Evolutionary conservation across 306 rosid genomes (phyloP).

Genomic region (Acacia melanoxylon): DNA sequence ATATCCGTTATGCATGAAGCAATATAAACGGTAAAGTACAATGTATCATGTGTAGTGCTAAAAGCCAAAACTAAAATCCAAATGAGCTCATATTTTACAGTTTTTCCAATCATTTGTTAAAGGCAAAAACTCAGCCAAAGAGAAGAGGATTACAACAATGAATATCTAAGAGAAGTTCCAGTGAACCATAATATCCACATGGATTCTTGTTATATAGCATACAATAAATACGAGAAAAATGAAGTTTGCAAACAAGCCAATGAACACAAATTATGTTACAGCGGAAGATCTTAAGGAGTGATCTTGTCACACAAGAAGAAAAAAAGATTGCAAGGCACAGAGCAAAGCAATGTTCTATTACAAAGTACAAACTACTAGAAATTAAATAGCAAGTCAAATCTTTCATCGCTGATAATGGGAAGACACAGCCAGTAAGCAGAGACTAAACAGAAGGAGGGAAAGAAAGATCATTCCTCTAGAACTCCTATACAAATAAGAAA

Average conservation of each 20-base stretch:
- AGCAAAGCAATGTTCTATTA: background rate
- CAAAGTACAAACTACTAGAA: background rate
- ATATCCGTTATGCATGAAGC: constrained; percentile 33
- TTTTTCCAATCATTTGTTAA: background rate
- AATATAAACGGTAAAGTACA: constrained; percentile 8
- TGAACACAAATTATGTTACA: background rate
- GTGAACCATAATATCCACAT: background rate
- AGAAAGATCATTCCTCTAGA: background rate
- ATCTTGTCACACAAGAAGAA: background rate
- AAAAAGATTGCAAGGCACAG: background rate
- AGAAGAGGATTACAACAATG: background rate
- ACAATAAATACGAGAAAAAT: background rate
- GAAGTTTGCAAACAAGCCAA: constrained; percentile 5
- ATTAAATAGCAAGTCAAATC: background rate
- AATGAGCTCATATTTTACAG: background rate
- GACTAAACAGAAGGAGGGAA: background rate
- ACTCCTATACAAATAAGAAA: background rate
- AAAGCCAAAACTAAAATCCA: background rate
- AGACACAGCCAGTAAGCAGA: background rate
- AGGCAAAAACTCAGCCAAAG: background rate
- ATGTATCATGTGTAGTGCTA: background rate
- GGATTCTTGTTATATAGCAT: background rate
- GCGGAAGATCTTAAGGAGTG: background rate
- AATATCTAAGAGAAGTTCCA: background rate
- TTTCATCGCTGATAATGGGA: background rate